Conservation (phyloP, 306 rosid species). For the Pyrus pyrifolia region DNA sequence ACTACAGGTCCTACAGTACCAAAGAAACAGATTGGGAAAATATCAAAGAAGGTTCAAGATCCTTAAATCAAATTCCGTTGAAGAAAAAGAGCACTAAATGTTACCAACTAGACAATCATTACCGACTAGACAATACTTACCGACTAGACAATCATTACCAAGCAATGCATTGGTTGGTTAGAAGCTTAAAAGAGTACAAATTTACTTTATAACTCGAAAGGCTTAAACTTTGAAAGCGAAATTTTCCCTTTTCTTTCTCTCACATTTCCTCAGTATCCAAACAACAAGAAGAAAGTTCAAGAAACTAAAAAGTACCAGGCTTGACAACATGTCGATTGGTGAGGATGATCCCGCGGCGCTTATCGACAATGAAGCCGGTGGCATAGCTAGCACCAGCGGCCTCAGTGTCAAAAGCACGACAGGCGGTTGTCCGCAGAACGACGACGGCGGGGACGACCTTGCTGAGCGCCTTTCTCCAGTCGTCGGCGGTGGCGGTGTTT, state of each 20-base stretch:
- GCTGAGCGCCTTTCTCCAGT: constrained; percentile 78
- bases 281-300: background rate
- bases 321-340: constrained; percentile 96
- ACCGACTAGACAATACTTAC: background rate
- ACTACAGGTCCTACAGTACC: constrained; percentile 85
- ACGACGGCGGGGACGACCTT: constrained; percentile 90
- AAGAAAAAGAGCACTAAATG: background rate
- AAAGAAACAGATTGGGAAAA: background rate
- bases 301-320: constrained; percentile 45
- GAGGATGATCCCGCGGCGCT: constrained; percentile 86
- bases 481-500: constrained; percentile 72
- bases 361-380: constrained; percentile 88
- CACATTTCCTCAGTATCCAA: background rate
- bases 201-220: background rate
- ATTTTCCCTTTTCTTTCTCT: background rate
- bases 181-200: background rate
- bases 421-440: constrained; percentile 73
- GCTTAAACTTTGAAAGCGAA: background rate
- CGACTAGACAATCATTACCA: background rate
- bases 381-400: constrained; percentile 85
- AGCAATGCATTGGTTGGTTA: background rate
- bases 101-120: background rate
- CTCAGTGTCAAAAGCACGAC: constrained; percentile 90
- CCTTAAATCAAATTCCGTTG: background rate
- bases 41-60: background rate